Base-by-base conservation (phyloP, 2,329 filamentous ascomycete species). In the Fusarium proliferatum region DNA sequence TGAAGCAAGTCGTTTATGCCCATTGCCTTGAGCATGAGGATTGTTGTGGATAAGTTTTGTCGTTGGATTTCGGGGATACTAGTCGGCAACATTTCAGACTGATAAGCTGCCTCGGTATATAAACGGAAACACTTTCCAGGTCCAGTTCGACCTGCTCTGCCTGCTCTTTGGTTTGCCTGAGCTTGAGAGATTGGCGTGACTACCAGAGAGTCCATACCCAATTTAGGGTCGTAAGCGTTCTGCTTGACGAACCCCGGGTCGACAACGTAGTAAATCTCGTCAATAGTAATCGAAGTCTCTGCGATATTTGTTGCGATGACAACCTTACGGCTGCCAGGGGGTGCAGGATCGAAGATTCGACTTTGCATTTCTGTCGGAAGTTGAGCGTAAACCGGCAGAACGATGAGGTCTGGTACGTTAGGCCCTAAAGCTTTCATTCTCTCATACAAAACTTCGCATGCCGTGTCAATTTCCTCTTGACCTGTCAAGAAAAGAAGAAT, bases 271-370 rank as follows among this genome's bases (percentile, higher is more conserved):
- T 96, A 98, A 74, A 99, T 97, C 55, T 96, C 93, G 80, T 99
- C 96, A 73, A 99, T 98, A 0, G 96, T 99, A 79, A 99, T 96
- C 61, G 94, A 97, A 0, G 96, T 99, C 80, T 99, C 96, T 2
- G 96, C 96, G 79, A 99, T 99, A 77, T 99, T 99, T 41, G 96
- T 99, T 5, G 96, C 96, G 80, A 99, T 97, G 67, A 99, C 94
- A 4, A 98, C 95, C 82, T 99, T 99, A 63, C 96, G 89, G 61
- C 90, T 91, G 21, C 96, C 96, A 1, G 92, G 88, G 0, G 96
- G 94, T 1, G 96, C 94, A 5, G 96, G 95, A 36, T 99, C 96
- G 80, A 99, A 99, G 71, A 99, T 98, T 64, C 90, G 90, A 77
- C 93, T 96, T 80, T 98, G 96, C 86, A 97, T 95, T 81, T 99